Conservation (phyloP, 140 eudicot species). For the Eryngium alpinum region DNA sequence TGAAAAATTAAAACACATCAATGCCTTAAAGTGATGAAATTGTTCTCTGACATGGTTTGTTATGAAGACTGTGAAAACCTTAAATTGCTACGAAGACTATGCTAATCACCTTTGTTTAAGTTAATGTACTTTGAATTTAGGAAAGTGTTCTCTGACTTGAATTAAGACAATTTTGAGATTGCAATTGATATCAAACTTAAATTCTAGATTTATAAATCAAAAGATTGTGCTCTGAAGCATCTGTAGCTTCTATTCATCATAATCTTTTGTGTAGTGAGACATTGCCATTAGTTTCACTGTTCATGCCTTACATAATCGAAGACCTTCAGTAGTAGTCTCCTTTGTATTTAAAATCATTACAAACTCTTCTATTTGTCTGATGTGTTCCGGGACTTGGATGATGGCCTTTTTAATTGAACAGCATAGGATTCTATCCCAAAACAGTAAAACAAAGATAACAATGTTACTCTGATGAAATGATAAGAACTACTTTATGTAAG, state of each 20-base stretch:
- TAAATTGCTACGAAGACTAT: no score
- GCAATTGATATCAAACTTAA: not conserved
- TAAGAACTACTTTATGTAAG: not conserved
- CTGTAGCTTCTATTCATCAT: not conserved
- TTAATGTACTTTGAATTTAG: not conserved
- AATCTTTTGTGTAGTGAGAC: not conserved
- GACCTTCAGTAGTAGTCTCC: not conserved
- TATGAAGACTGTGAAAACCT: no score
- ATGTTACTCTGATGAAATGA: not conserved
- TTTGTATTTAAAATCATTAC: no score
- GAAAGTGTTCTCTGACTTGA: not conserved
- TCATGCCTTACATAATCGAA: not conserved
- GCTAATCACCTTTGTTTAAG: not conserved
- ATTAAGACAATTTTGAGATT: not conserved
- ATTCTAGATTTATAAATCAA: not conserved
- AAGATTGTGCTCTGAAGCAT: constrained; percentile 2
- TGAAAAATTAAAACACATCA: not conserved
- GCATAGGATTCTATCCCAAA: no score
- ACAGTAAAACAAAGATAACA: constrained; percentile 2
- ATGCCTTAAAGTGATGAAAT: not conserved
- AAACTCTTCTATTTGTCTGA: not conserved
- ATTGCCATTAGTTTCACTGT: not conserved
- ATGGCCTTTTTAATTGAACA: not conserved
- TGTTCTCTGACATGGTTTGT: no score
- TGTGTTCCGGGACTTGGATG: not conserved